Conservation (phyloP, 2,329 filamentous ascomycete species). For the Madurella fahalii region DNA sequence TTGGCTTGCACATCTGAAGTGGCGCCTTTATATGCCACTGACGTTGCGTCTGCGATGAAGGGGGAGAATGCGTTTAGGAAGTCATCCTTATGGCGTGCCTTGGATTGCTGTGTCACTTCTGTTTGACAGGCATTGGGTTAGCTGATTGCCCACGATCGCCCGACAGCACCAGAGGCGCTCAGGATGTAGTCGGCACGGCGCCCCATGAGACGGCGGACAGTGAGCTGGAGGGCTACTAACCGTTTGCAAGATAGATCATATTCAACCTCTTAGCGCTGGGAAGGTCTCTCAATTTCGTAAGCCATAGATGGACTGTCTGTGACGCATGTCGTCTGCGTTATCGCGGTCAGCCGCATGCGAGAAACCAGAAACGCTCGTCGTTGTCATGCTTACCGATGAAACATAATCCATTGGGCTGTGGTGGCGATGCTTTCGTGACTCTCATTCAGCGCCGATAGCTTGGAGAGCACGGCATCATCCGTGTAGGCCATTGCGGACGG, state of each 20-base stretch:
- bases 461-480: constrained; percentile 90
- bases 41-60: constrained; percentile 84
- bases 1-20: constrained; percentile 83
- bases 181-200: background rate
- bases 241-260: constrained; percentile 91
- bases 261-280: constrained; percentile 82
- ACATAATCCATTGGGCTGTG: constrained; percentile 99
- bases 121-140: constrained; percentile 17
- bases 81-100: constrained; percentile 85
- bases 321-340: constrained; percentile 77
- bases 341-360: constrained; percentile 29
- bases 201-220: background rate
- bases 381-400: constrained; percentile 70
- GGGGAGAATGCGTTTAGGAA: constrained; percentile 90
- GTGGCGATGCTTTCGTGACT: constrained; percentile 96
- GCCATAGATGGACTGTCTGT: constrained; percentile 86
- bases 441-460: constrained; percentile 92
- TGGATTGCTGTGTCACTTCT: constrained; percentile 97
- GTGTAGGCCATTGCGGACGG: constrained; percentile 74
- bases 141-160: constrained; percentile 12
- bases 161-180: constrained; percentile 11
- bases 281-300: constrained; percentile 83
- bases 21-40: constrained; percentile 85
- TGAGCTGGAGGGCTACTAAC: constrained; percentile 44
- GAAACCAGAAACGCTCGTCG: background rate